Base-by-base conservation (phyloP, 2,329 filamentous ascomycete species). In the Phialophora chinensis region DNA sequence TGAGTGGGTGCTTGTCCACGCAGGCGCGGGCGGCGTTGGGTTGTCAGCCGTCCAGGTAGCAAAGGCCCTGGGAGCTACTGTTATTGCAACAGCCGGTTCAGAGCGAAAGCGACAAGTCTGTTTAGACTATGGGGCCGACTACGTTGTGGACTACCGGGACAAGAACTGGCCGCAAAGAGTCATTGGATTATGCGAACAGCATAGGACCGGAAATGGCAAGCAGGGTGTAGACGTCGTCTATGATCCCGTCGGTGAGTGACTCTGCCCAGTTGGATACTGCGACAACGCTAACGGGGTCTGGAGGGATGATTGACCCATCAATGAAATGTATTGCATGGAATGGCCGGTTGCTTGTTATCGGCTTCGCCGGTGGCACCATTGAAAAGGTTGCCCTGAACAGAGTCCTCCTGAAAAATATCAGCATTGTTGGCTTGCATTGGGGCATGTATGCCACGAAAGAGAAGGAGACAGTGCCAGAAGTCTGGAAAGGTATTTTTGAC, bases 251-350 rank as follows among this genome's bases (percentile, higher is more conserved):
- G 94, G 94, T 0, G 65, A 66, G 70, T 71, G 31, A 27, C 7
- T n/a, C 38, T 20, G n/a, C 20, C 10, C 14, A 23, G 11, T 4
- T 29, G 4, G 5, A 20, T 23, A 6, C 10, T 20, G n/a, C 17
- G 25, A 5, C 17, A 14, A 11, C 10, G 23, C 58, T 60, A 60
- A 60, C 58, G 8, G 10, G 29, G 29, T 17, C n/a, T 27, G 11
- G 23, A 73, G 71, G 72, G 17, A 81, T 97, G 76, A 91, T 97
- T 58, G 92, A 96, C 71, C 86, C 88, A 75, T 92, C 89, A 72
- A 91, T 93, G 72, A 97, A 96, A 80, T 97, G 94, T 80, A 91
- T 90, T 3, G 91, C 92, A 3, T 98, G 93, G 93, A 97, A 97
- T 77, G 94, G 91, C 1, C 86, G 93, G 12, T 85, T 98, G 63